Evolutionary conservation across 2,329 filamentous ascomycete genomes (phyloP).

Genomic region (Xylariaceae sp.): DNA sequence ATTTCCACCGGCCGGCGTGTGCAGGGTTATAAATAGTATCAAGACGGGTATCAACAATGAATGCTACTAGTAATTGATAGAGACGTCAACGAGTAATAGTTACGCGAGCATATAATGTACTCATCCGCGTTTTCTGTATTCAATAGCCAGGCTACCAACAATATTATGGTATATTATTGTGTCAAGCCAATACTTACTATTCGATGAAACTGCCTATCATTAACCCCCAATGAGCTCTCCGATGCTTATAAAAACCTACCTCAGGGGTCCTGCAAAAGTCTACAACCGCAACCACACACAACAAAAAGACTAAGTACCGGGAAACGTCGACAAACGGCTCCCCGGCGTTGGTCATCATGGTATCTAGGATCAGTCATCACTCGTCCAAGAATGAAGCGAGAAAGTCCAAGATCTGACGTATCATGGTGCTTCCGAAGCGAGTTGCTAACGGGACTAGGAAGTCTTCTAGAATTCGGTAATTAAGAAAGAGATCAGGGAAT

Average conservation of each 20-base stretch:
- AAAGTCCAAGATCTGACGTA: neutral
- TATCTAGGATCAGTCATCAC: neutral
- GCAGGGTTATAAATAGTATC: neutral
- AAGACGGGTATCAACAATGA: too few relatives aligned
- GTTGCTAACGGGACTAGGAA: too few relatives aligned
- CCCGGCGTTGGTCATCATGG: neutral
- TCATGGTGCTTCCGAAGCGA: neutral
- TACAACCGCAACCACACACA: neutral
- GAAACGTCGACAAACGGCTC: neutral
- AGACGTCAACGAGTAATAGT: conserved; percentile 1
- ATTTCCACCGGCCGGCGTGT: neutral
- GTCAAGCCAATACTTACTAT: neutral
- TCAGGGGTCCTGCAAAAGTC: neutral
- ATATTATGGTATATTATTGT: neutral
- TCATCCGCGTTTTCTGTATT: conserved; percentile 49
- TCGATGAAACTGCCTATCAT: neutral
- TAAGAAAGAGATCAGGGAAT: too few relatives aligned
- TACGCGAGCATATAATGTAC: conserved; percentile 44
- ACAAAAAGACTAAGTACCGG: neutral
- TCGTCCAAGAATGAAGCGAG: neutral
- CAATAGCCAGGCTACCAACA: conserved; percentile 43
- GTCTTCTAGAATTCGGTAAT: too few relatives aligned
- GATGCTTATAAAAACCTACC: neutral
- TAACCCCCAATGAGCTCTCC: neutral
- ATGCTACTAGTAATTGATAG: neutral